Percentiles rank a stretch among this genome's conserved stretches.
Evolutionary conservation across 441 rosid species (phyloP).

Genomic region (Pelargonium australe): DNA sequence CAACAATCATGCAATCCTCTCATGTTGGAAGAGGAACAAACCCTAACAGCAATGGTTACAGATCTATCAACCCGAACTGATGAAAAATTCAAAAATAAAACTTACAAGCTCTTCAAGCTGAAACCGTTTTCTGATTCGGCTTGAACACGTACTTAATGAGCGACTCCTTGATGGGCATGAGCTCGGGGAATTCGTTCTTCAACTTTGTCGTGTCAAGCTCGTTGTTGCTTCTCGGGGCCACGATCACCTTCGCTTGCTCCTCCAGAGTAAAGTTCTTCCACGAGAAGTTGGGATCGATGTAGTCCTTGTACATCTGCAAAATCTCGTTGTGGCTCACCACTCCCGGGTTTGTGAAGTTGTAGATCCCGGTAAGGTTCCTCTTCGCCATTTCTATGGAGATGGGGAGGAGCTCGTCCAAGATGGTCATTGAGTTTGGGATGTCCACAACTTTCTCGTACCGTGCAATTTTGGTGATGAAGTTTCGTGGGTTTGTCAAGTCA

Average conservation of each 20-base stretch:
- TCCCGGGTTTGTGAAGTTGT: conserved; percentile 84
- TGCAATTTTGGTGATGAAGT: conserved; percentile 76
- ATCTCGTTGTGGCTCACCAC: conserved; percentile 90
- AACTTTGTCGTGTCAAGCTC: conserved; percentile 71
- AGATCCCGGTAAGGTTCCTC: conserved; percentile 86
- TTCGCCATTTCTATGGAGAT: conserved; percentile 67
- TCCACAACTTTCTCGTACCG: conserved; percentile 79
- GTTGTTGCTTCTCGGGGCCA: conserved; percentile 93
- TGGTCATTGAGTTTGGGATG: conserved; percentile 92
- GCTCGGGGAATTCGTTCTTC: conserved; percentile 73
- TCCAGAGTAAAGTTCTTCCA: conserved; percentile 84
- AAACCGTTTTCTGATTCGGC: conserved; percentile 59
- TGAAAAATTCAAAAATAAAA: background rate
- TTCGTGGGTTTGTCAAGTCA: conserved; percentile 26
- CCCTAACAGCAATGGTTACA: background rate
- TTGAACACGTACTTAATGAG: conserved; percentile 44
- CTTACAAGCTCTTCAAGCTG: conserved; percentile 20
- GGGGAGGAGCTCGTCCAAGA: conserved; percentile 47
- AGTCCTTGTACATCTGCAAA: conserved; percentile 65
- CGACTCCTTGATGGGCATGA: conserved; percentile 74
- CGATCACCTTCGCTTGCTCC: conserved; percentile 82
- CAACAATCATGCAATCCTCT: too few relatives aligned
- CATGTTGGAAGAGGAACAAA: background rate
- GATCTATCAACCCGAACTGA: too few relatives aligned
- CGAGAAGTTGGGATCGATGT: conserved; percentile 54